These are phyloP conservation scores for Daldinia sp. DNA, from an alignment of 2,329 filamentous ascomycete genomes.

Conservation along the genomic window DNA sequence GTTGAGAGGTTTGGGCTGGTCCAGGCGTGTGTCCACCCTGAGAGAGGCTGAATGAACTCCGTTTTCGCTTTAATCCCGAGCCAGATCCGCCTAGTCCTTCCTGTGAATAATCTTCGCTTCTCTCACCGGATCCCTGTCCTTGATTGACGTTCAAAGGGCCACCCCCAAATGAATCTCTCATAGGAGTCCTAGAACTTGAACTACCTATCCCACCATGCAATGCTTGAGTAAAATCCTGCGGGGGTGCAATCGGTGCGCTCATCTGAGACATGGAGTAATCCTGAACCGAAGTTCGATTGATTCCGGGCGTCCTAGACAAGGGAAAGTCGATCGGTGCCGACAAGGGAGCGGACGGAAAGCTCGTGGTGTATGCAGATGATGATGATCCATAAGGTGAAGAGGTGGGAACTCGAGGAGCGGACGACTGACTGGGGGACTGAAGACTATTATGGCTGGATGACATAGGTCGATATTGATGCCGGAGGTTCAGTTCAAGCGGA, in stretches of 20 bases:
- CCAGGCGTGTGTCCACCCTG: constrained; percentile 40
- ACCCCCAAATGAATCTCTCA: constrained; percentile 55
- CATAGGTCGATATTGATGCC: constrained; percentile 46
- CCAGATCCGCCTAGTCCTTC: constrained; percentile 39
- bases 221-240: constrained; percentile 61
- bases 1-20: constrained; percentile 39
- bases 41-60: constrained; percentile 45
- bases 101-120: constrained; percentile 44
- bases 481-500: constrained; percentile 45
- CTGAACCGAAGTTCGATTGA: constrained; percentile 46
- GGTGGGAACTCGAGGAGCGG: constrained; percentile 49
- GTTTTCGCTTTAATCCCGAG: constrained; percentile 42
- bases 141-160: constrained; percentile 42
- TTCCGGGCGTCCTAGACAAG: constrained; percentile 54
- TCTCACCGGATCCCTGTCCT: constrained; percentile 41
- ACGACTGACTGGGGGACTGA: constrained; percentile 44
- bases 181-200: constrained; percentile 53
- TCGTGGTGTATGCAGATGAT: constrained; percentile 57
- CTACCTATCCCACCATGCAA: constrained; percentile 54
- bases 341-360: constrained; percentile 63
- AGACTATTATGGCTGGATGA: constrained; percentile 42
- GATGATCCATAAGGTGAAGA: constrained; percentile 53
- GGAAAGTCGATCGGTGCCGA: constrained; percentile 63
- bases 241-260: constrained; percentile 62
- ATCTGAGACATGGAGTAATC: constrained; percentile 64